phyloP scores from a whole-genome alignment of 768 basidiomycete genomes.

The Phylloporus arenicola region DNA sequence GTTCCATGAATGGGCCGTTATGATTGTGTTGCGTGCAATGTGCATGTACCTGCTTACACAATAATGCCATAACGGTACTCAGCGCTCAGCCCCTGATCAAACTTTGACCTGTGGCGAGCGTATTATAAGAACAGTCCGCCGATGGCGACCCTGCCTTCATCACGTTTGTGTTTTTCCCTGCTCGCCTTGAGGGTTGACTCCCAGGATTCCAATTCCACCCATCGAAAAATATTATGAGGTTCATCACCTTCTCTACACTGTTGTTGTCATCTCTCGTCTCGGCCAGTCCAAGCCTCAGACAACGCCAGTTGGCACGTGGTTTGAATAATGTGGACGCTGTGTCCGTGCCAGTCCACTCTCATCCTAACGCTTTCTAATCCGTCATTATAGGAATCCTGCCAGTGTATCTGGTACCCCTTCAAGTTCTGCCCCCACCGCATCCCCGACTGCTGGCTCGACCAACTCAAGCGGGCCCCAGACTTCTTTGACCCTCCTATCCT shows the following conservation, averaged over 20 bases:
- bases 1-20: slow-evolving; percentile 4
- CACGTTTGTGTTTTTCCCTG: not conserved
- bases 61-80: not conserved
- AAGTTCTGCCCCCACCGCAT: not conserved
- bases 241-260: slow-evolving; percentile 32
- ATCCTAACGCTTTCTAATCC: not conserved
- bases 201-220: not conserved
- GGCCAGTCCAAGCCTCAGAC: slow-evolving; percentile 35
- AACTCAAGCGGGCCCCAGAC: slow-evolving; percentile 20
- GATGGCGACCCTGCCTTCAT: not conserved
- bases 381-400: slow-evolving; percentile 5
- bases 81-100: not conserved
- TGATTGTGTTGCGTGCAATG: not conserved
- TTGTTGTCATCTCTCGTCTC: slow-evolving; percentile 25
- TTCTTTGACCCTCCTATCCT: slow-evolving; percentile 38
- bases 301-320: slow-evolving; percentile 16
- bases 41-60: not conserved
- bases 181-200: slow-evolving; percentile 15
- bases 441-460: not conserved
- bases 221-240: slow-evolving; percentile 32
- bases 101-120: not conserved
- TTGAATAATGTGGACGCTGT: slow-evolving; percentile 40
- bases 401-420: not conserved
- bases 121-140: not conserved
- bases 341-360: slow-evolving; percentile 32